Base-by-base conservation (phyloP, 2,329 filamentous ascomycete species). In the Endoconidiophora laricicola region DNA sequence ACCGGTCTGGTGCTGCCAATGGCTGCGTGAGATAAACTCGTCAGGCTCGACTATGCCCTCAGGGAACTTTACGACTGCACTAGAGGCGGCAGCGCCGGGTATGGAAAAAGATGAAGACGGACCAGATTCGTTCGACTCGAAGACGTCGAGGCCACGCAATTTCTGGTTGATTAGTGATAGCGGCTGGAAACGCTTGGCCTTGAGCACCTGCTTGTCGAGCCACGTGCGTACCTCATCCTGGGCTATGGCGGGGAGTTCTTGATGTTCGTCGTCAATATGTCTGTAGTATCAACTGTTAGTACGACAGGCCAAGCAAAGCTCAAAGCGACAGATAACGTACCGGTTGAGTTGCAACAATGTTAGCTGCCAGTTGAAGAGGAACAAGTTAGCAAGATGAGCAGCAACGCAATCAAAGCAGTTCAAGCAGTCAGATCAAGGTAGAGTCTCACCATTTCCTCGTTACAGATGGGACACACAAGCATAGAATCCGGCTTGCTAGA, bases 181-280 rank as follows among this genome's bases (percentile, higher is more conserved):
- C 0, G 88, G 88, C 60, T 95, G 88, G 63, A 95, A 94, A 56
- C 81, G 81, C 65, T 91, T 94, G 9, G 88, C 88, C 63, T 93
- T 94, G 57, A 84, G 74, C 65, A 95, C 88, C 65, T 94, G 88
- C 60, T 86, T 83, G 68, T 93, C 86, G 66, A 95, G 94, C 88
- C 88, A 95, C 39, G 87, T 90, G 68, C 93, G 93, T 58, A 94
- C 87, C 65, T 95, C 86, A 64, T 94, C 86, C 61, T 94, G 88
- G 61, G 87, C 81, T 54, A 86, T 76, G 56, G 85, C 84, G 61
- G 93, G 83, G 12, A 95, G 75, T 60, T 94, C 88, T 63, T 88
- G 83, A 66, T 95, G 88, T 55, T 72, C 79, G 62, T 95, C 88
- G 67, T 95, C 88, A 60, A 95, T 76, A 57, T 79, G 75, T 58